A percentile compares a stretch with the other conserved stretches of the same genome.
Evolutionary conservation across 371 early-diverging fungal species (phyloP).

Genomic region (Syncephalastrum sp.): DNA sequence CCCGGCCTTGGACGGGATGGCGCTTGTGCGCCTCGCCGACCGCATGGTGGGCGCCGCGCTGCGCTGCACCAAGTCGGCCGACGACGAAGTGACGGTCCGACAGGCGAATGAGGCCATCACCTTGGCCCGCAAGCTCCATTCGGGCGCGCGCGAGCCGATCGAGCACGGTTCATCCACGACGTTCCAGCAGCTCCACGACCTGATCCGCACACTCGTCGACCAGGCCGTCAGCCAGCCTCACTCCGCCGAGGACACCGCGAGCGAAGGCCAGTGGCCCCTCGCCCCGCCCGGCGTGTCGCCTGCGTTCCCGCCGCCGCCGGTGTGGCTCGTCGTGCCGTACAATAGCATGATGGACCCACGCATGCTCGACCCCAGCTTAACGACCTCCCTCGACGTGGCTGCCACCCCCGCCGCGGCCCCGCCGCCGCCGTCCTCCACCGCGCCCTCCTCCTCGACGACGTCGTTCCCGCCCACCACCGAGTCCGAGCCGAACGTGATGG

Average conservation of each 20-base stretch:
- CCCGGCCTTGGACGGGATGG: slow-evolving; percentile 14
- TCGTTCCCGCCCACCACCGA: neutral
- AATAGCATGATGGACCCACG: slow-evolving; percentile 19
- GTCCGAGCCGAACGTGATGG: neutral
- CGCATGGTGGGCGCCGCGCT: slow-evolving; percentile 35
- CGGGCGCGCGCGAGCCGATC: slow-evolving; percentile 17
- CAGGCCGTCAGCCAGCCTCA: slow-evolving; percentile 6
- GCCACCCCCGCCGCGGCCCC: neutral
- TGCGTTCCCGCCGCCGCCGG: slow-evolving; percentile 11
- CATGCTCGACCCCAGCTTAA: no score
- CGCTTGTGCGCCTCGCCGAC: slow-evolving; percentile 29
- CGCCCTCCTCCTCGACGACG: no score
- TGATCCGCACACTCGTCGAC: slow-evolving; percentile 24
- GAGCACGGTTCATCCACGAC: slow-evolving; percentile 17
- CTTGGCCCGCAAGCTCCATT: slow-evolving; percentile 27
- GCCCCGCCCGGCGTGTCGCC: slow-evolving; percentile 4
- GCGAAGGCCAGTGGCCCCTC: neutral
- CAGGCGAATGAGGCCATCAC: slow-evolving; percentile 19
- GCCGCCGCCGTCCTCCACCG: neutral
- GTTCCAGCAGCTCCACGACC: slow-evolving; percentile 25
- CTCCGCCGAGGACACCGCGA: neutral
- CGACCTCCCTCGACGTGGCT: no score
- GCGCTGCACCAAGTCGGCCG: slow-evolving; percentile 21
- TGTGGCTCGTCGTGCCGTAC: slow-evolving; percentile 22
- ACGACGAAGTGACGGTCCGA: slow-evolving; percentile 2